These are phyloP conservation scores for bread wheat (Triticum aestivum) DNA, from an alignment of 176 grass and related monocot species.

Conservation along the genomic window DNA sequence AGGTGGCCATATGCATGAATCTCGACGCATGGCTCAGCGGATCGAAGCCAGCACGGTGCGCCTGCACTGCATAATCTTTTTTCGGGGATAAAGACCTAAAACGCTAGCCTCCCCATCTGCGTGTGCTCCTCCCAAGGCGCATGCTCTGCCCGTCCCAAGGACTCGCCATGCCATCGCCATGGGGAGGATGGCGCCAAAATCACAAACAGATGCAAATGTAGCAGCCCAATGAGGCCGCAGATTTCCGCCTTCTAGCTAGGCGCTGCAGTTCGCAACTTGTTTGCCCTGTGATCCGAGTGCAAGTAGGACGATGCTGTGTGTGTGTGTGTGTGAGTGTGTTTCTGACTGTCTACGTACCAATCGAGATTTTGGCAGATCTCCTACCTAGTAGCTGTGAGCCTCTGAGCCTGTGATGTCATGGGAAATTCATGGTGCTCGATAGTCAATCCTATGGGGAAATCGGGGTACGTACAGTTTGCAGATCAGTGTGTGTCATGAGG, in stretches of 20 bases:
- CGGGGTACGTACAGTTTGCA: background rate
- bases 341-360: background rate
- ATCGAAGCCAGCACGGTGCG: background rate
- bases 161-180: background rate
- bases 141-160: conserved; percentile 33
- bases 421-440: background rate
- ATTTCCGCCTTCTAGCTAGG: background rate
- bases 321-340: background rate
- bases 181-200: background rate
- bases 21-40: background rate
- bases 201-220: background rate
- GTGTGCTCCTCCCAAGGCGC: conserved; percentile 28
- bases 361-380: background rate
- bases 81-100: background rate
- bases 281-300: background rate
- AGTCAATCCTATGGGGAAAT: background rate
- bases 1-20: background rate
- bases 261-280: background rate
- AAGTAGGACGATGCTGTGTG: background rate
- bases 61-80: background rate
- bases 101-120: background rate
- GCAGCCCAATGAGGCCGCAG: conserved; percentile 8
- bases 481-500: background rate
- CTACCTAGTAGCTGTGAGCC: too few relatives aligned
- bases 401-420: background rate